Evolutionary conservation across 306 rosid species (phyloP), one percentile per base, ranked within the genome.

Genomic region (Macrotyloma uniflorum): DNA sequence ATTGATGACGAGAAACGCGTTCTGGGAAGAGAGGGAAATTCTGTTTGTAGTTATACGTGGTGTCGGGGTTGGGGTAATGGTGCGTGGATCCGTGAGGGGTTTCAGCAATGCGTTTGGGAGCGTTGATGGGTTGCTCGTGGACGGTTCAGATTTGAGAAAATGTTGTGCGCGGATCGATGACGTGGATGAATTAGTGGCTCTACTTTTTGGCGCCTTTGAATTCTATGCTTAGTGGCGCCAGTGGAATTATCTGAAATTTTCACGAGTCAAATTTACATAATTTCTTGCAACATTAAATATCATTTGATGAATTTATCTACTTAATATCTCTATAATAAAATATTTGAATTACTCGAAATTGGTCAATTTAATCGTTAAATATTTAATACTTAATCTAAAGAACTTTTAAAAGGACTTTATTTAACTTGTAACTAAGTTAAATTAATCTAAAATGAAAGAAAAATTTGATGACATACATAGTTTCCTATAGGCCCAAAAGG

Each of bases 111-210:
- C 8, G 19, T 18, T 77, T 10, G 70, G 7, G 50, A 16, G 74
- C 33, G 91, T 85, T 38, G 86, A 85, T 85, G 47, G 5, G 0
- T 0, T 11, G 6, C 0, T 23, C 0, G 1, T 10, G 57, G 8
- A 68, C 88, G 89, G 85, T 33, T 38, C 0, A 22, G 74, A 82
- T 83, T 40, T 1, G 13, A 50, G 3, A 0, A 22, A 0, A 3
- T 2, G 2, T 1, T 26, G 16, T 4, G 50, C 8, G 16, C 46
- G 85, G 93, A 89, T 89, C 80, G 83, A 59, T 85, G 89, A 85
- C 89, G 86, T 85, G 88, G 89, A 2, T 13, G 11, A n/a, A 8
- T 16, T 1, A 6, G 55, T 63, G 80, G 32, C 24, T 51, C 65
- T 13, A 4, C 2, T 10, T 1, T 26, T 57, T 57, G 59, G 81